phyloP scores from a whole-genome alignment of 768 basidiomycete genomes.

The Butyriboletus loyo region DNA sequence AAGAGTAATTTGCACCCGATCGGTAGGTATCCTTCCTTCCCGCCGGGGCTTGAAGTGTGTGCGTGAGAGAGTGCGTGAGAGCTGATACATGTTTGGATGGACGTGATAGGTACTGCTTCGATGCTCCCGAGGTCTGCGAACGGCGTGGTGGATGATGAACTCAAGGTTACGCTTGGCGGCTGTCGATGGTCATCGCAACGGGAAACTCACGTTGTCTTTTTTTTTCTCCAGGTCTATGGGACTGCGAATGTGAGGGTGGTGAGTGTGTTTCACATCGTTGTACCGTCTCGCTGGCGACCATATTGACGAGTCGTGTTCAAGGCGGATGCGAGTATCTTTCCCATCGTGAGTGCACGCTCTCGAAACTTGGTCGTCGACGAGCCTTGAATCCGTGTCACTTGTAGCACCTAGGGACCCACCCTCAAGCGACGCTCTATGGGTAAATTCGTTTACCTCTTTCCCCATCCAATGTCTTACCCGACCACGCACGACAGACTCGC shows the following conservation, averaged over 20 bases:
- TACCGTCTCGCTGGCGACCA: not conserved
- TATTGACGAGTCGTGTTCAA: not conserved
- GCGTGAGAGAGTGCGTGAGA: not conserved
- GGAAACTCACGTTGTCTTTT: not conserved
- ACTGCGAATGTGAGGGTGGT: slow-evolving; percentile 14
- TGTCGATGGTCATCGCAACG: not conserved
- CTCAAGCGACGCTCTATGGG: slow-evolving; percentile 21
- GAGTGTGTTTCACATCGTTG: not conserved
- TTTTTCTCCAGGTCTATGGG: slow-evolving; percentile 11
- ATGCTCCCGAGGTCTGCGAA: slow-evolving; percentile 19
- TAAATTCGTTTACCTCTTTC: not conserved
- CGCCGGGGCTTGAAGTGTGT: not conserved
- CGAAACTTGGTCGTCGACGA: not conserved
- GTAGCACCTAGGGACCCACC: slow-evolving; percentile 17
- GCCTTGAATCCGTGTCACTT: not conserved
- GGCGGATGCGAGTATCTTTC: slow-evolving; percentile 19
- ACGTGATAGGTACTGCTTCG: slow-evolving; percentile 10
- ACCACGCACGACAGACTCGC: slow-evolving; percentile 3
- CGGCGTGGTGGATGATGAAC: slow-evolving; percentile 11
- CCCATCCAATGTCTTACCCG: not conserved
- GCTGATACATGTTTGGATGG: not conserved
- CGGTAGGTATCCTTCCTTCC: not conserved
- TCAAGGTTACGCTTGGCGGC: slow-evolving; percentile 6
- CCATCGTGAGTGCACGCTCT: slow-evolving; percentile 8
- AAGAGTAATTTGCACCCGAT: slow-evolving; percentile 11